Evolutionary conservation across 116 monocot species (phyloP), one percentile per base, ranked within the genome.

Genomic region (Phalaenopsis hybrid): DNA sequence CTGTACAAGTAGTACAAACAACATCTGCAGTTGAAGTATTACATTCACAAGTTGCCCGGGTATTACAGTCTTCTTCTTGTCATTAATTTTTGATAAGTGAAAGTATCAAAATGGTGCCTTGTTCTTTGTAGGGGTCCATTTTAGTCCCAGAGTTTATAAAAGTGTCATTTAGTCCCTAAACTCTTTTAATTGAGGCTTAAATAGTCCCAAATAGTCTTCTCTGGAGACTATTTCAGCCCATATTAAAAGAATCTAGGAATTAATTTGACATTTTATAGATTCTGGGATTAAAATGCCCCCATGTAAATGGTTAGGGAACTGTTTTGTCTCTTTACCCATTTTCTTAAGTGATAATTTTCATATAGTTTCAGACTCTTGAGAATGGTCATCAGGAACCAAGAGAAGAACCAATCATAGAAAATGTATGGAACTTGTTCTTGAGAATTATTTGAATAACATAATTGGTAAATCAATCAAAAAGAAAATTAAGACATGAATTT

Each of bases 301-400:
- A 41, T 41, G 41, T 41, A 41, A 41, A 41, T 41, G 3, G 41
- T 41, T 41, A 41, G 41, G 41, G 41, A 3, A 41, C 41, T 41
- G 41, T 41, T 41, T 41, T 41, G 41, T 41, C 41, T 3, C 41
- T 41, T 41, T 41, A 41, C 41, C 41, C 41, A 41, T 72, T 37
- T 41, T 75, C 46, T 46, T 45, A 75, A 31, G 23, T 33, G 8
- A 46, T 44, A 16, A 18, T 8, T 75, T 75, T 77, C 15, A 16
- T 25, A 0, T 28, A 77, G 82, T 76, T 83, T 44, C 86, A 93
- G 89, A 84, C 25, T 46, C 13, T 83, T 28, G 93, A 92, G 43
- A 94, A 90, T 82, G 93, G 91, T 75, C 79, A 87, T 70, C 86
- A 85, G 80, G 34, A 68, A 55, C 25, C 51, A 50, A 43, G 57